Base-by-base conservation (phyloP, 2,329 filamentous ascomycete genomes). In the Penicillium corylophilum region DNA sequence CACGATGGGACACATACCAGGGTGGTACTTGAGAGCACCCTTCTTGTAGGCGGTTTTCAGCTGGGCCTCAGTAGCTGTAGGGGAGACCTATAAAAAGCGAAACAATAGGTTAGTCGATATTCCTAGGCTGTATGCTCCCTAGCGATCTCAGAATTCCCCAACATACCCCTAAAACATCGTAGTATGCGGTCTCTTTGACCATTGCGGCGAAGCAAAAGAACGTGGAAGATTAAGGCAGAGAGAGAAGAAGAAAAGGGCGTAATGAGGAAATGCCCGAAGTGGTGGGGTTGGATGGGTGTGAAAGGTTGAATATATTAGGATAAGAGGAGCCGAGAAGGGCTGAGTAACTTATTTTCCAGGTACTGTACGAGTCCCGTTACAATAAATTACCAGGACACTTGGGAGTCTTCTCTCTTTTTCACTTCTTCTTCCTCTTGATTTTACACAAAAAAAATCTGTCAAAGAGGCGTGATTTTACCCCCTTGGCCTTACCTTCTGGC, bases 31-130 rank as follows among this genome's bases (percentile, higher is more conserved):
- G 56, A 99, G 81, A 18, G 94, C 94, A 51, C 89, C 85, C 73
- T 95, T 96, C 71, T 92, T 90, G 77, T 99, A 99, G 31, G 93
- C 91, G 68, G 92, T 91, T 80, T 94, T 96, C 61, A 99, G 79
- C 75, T 96, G 88, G 63, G 86, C 79, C 66, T 97, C 93, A 53
- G 87, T 87, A 61, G 89, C 89, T 66, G 82, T 85, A 60, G 90
- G 87, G 64, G 88, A 60, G 63, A 95, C 89, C 90, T 95, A 38
- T 41, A 50, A 22, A 53, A 38, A 31, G n/a, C 41, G 23, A 42
- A 44, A 65, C 62, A 48, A 53, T 66, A 50, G 28, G 66, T 72
- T 53, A 38, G 38, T 51, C 28, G 40, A 36, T 46, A 18, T 20
- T 43, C 18, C 10, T 35, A n/a, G 33, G 13, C 16, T 28, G n/a